Conservation (phyloP, 768 basidiomycete species). For the Ephemerocybe angulata region DNA sequence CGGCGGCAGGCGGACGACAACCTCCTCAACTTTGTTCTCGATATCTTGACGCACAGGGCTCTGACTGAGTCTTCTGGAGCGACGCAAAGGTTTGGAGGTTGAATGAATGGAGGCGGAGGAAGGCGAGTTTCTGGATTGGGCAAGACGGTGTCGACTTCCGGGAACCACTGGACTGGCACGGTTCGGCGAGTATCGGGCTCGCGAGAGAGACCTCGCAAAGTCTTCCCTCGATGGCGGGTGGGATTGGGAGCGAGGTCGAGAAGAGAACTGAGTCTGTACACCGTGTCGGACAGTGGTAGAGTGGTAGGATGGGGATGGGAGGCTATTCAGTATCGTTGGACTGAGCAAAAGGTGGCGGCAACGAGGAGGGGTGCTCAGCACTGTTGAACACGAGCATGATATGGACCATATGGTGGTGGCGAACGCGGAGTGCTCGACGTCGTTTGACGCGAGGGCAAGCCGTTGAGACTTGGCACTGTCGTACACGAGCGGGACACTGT, state of each 20-base stretch:
- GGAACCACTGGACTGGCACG: not conserved
- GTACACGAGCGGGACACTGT: too few species aligned
- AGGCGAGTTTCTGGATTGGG: too few species aligned
- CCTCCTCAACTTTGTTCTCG: not conserved
- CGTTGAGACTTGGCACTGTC: too few species aligned
- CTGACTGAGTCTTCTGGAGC: not conserved
- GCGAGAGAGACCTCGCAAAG: not conserved
- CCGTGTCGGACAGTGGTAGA: not conserved
- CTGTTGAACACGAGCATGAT: too few species aligned
- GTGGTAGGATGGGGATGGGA: not conserved
- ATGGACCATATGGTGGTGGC: too few species aligned
- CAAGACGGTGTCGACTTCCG: not conserved
- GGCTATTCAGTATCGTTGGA: too few species aligned
- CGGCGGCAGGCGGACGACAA: too few species aligned
- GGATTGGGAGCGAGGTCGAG: too few species aligned
- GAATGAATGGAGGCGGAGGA: not conserved
- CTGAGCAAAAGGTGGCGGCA: too few species aligned
- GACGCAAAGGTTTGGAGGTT: not conserved
- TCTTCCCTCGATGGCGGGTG: not conserved
- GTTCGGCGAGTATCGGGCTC: not conserved
- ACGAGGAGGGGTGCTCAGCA: too few species aligned
- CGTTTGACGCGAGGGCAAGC: too few species aligned
- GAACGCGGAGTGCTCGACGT: too few species aligned
- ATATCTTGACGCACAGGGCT: not conserved
- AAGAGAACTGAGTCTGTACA: not conserved